Evolutionary conservation across 306 rosid species (phyloP).

Genomic region (Sesbania bispinosa): DNA sequence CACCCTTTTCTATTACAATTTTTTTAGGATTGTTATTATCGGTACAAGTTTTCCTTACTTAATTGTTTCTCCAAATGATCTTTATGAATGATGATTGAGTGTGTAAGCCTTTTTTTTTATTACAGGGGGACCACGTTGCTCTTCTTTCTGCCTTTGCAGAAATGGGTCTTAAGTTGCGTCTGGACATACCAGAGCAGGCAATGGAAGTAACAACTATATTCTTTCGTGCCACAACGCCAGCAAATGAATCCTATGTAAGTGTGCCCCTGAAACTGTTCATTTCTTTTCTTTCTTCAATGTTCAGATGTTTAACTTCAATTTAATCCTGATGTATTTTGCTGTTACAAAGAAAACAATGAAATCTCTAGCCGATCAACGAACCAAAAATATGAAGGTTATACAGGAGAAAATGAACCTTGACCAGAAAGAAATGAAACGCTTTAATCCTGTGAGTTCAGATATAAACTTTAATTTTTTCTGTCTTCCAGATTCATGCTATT

Average conservation of each 20-base stretch:
- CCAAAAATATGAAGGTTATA: conserved; percentile 71
- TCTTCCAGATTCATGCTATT: conserved; percentile 26
- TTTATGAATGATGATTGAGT: conserved; percentile 15
- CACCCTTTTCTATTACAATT: neutral
- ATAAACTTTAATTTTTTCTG: conserved; percentile 19
- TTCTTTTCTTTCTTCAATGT: neutral
- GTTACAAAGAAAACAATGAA: conserved; percentile 64
- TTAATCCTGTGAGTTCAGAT: conserved; percentile 81
- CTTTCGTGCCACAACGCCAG: conserved; percentile 80
- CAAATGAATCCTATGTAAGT: conserved; percentile 65
- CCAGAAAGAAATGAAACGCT: conserved; percentile 78
- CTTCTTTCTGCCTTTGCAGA: conserved; percentile 93
- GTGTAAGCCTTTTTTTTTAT: conserved; percentile 35
- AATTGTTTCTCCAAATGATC: conserved; percentile 14
- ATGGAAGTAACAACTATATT: conserved; percentile 79
- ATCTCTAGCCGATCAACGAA: conserved; percentile 65
- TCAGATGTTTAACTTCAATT: conserved; percentile 16
- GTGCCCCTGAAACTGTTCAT: conserved; percentile 10
- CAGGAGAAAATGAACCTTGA: conserved; percentile 87
- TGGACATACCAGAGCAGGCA: conserved; percentile 95
- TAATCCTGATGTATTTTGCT: conserved; percentile 28
- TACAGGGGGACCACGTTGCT: conserved; percentile 91
- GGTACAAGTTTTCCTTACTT: neutral
- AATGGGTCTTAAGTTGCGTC: conserved; percentile 94
- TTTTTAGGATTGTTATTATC: conserved; percentile 1